Evolutionary conservation across 1,284 basidiomycete species (phyloP).

Genomic region (Apiotrichum siamense): DNA sequence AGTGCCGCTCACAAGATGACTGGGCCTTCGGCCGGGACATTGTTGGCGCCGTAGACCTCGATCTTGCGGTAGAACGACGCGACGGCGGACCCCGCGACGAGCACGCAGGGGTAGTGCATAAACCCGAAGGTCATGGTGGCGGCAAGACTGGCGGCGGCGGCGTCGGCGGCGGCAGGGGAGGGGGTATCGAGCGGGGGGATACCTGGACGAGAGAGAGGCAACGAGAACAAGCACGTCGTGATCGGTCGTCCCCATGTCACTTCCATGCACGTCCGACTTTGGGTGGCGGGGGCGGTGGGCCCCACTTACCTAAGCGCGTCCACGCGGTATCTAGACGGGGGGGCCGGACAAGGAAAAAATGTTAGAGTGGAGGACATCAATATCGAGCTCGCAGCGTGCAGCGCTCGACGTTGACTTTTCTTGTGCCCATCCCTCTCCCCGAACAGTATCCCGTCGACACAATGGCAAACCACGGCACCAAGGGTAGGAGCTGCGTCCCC

Average conservation of each 20-base stretch:
- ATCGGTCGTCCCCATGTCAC: neutral
- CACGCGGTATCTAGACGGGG: neutral
- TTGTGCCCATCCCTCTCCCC: neutral
- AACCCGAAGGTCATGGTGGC: constrained; percentile 49
- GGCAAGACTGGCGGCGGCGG: too few species aligned
- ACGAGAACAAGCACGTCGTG: too few species aligned
- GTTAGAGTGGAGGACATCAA: too few species aligned
- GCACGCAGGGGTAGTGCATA: constrained; percentile 61
- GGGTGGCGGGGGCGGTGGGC: too few species aligned
- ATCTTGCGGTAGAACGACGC: constrained; percentile 81
- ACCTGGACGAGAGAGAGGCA: too few species aligned
- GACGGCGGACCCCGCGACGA: constrained; percentile 65
- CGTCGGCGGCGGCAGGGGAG: too few species aligned
- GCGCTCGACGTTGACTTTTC: too few species aligned
- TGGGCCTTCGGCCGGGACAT: constrained; percentile 75
- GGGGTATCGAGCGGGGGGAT: too few species aligned
- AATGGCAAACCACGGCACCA: constrained; percentile 9
- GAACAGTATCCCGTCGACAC: neutral
- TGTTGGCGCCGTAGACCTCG: constrained; percentile 72
- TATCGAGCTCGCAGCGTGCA: too few species aligned
- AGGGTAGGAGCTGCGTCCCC: constrained; percentile 8
- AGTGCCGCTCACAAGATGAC: constrained; percentile 66
- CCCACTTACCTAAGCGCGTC: too few species aligned
- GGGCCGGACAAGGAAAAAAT: neutral
- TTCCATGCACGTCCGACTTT: neutral